Evolutionary conservation across 2,329 filamentous ascomycete genomes (phyloP), one percentile per base, ranked within the genome.

Genomic region (Pseudonectria foliicola): DNA sequence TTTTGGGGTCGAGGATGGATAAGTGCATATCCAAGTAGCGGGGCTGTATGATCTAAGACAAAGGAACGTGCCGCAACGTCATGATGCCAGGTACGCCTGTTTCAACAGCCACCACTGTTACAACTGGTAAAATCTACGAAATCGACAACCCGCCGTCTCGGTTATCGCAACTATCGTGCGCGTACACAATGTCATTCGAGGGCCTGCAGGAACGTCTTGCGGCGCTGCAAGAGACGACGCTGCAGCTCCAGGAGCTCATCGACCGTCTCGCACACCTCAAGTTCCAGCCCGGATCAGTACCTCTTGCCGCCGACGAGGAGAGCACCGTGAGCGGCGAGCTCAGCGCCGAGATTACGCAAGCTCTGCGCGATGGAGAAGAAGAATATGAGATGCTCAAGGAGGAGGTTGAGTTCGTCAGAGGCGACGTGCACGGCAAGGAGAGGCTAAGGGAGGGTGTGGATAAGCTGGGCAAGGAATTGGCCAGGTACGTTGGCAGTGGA

Each of bases 301-400:
- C 74, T 13, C 63, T 75, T 5, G 62, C 60, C 37, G 57, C 60
- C 7, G 63, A 64, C 33, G 66, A 69, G 13, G 72, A 73, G 32
- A 65, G 65, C 39, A 70, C 71, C 42, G 67, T 71, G 25, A 77
- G 82, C 37, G 59, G 80, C 13, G 88, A 95, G 61, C 73, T 95
- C 24, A 77, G 78, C 45, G 70, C 76, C 14, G 88, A 95, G 57
- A 94, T 95, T 44, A 80, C 82, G 46, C 79, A 85, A 52, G 74
- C 75, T 13, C 62, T 95, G 41, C 82, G 85, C 48, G 80, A 85
- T 38, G 76, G 84, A 32, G 81, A 93, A 50, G 86, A 93, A 43
- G 86, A 94, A 39, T 74, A 92, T 45, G 89, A 94, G 58, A 61
- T 92, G 13, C 56, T 95, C 24, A 70, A 69, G 31, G 86, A 92